These are phyloP conservation scores for Mycena albidolilacea DNA, from an alignment of 768 basidiomycete genomes.

Conservation along the genomic window DNA sequence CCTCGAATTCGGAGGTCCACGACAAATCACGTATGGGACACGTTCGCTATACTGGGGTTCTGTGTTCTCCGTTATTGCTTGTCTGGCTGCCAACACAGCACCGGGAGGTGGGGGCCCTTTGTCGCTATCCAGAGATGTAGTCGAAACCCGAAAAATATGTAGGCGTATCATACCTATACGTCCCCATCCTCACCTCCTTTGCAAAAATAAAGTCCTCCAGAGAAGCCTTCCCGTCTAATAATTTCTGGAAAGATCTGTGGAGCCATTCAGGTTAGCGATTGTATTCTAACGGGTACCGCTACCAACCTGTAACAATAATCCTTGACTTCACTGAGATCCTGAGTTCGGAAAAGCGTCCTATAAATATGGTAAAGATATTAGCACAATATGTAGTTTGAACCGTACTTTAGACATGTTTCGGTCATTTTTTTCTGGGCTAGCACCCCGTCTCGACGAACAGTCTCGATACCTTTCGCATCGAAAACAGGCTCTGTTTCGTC, in stretches of 20 bases:
- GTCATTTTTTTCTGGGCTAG: constrained; percentile 94
- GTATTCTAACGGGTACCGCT: not conserved
- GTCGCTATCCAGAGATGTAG: constrained; percentile 65
- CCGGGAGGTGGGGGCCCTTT: constrained; percentile 93
- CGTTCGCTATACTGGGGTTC: constrained; percentile 96
- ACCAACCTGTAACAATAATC: constrained; percentile 74
- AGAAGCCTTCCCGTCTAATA: constrained; percentile 84
- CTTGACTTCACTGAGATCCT: constrained; percentile 92
- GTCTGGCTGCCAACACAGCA: constrained; percentile 85
- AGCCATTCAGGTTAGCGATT: not conserved
- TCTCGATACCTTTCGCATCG: constrained; percentile 99
- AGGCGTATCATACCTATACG: constrained; percentile 77
- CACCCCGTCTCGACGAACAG: constrained; percentile 93
- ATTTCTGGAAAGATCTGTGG: constrained; percentile 79
- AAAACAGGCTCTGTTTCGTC: constrained; percentile 86
- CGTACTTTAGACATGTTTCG: constrained; percentile 90
- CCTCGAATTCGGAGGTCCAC: constrained; percentile 72
- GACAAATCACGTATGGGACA: constrained; percentile 89
- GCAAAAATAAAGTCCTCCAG: constrained; percentile 96
- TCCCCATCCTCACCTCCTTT: constrained; percentile 94
- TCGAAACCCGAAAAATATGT: not conserved
- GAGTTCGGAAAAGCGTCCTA: constrained; percentile 91
- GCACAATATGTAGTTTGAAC: not conserved
- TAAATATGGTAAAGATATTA: constrained; percentile 12
- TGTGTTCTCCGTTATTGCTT: constrained; percentile 79